These are phyloP conservation scores for Stephania cephalantha DNA, from an alignment of 164 flowering plant genomes.

Conservation along the genomic window DNA sequence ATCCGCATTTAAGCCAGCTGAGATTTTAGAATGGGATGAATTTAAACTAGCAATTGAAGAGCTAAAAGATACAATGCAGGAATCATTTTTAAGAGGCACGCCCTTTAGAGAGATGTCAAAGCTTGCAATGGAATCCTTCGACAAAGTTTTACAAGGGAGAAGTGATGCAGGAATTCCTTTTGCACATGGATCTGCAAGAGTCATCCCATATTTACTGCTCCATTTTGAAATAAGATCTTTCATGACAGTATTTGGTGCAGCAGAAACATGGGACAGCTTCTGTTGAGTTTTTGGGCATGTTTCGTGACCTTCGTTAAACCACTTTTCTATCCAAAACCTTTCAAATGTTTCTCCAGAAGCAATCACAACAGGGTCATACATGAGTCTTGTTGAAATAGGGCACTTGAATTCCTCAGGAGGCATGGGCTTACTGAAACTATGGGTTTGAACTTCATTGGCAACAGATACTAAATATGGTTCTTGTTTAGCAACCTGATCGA, in stretches of 20 bases:
- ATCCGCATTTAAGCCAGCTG: slow-evolving; percentile 14
- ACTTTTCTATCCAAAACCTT: slow-evolving; percentile 67
- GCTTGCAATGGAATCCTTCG: slow-evolving; percentile 26
- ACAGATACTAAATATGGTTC: slow-evolving; percentile 12
- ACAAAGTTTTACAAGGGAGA: slow-evolving; percentile 13
- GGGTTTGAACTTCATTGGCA: slow-evolving; percentile 18
- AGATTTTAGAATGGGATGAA: slow-evolving; percentile 19
- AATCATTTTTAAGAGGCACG: slow-evolving; percentile 37
- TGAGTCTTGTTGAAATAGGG: slow-evolving; percentile 60
- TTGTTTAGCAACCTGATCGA: slow-evolving; percentile 14
- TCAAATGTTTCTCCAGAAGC: slow-evolving; percentile 87
- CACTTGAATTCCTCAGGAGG: slow-evolving; percentile 67
- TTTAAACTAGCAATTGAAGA: slow-evolving; percentile 42
- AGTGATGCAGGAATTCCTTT: slow-evolving; percentile 15
- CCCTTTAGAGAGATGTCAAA: slow-evolving; percentile 50
- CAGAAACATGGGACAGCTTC: slow-evolving; percentile 37
- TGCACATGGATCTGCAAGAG: slow-evolving; percentile 22
- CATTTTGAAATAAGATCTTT: slow-evolving; percentile 60
- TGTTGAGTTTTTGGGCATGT: slow-evolving; percentile 66
- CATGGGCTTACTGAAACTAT: slow-evolving; percentile 13
- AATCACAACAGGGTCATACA: slow-evolving; percentile 83
- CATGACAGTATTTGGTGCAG: slow-evolving; percentile 48
- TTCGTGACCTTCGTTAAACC: slow-evolving; percentile 76
- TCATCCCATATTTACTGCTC: slow-evolving; percentile 37
- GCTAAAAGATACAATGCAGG: slow-evolving; percentile 46